Conservation (phyloP, 2,329 filamentous ascomycete genomes). For the Pseudogymnoascus sp. region DNA sequence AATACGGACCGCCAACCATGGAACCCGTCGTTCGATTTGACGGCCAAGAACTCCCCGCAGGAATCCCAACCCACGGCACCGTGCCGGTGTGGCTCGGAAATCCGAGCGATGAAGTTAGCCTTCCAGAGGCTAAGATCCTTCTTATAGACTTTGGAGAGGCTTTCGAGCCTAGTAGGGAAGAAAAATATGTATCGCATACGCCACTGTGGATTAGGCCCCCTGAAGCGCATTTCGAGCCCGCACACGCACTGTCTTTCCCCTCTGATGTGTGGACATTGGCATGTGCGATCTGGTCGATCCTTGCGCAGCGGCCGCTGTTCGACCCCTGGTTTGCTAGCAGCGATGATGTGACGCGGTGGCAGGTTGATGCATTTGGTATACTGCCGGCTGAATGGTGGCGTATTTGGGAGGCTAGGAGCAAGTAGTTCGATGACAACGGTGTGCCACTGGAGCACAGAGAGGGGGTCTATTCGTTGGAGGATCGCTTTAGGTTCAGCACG, state of each 20-base stretch:
- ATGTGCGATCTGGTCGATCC: slow-evolving; percentile 14
- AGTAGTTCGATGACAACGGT: slow-evolving; percentile 11
- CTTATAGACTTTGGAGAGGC: slow-evolving; percentile 19
- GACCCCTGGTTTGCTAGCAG: slow-evolving; percentile 6
- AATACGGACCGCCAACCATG: slow-evolving; percentile 18
- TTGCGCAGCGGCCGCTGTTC: slow-evolving; percentile 13
- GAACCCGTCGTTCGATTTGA: slow-evolving; percentile 7
- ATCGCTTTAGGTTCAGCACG: background rate
- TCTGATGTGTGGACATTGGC: slow-evolving; percentile 17
- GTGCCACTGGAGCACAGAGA: background rate
- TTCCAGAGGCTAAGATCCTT: slow-evolving; percentile 11
- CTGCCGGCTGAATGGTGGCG: slow-evolving; percentile 16
- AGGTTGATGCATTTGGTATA: slow-evolving; percentile 14
- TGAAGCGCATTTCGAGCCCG: slow-evolving; percentile 11
- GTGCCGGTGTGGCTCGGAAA: slow-evolving; percentile 9
- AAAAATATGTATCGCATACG: slow-evolving; percentile 4
- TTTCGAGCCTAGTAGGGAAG: slow-evolving; percentile 4
- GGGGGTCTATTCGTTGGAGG: background rate
- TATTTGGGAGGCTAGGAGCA: slow-evolving; percentile 11
- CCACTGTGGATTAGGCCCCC: slow-evolving; percentile 9
- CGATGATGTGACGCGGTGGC: slow-evolving; percentile 9
- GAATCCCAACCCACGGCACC: background rate
- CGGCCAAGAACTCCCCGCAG: background rate
- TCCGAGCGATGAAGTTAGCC: slow-evolving; percentile 5
- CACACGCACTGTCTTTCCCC: slow-evolving; percentile 10